Evolutionary conservation across 331 rosid genomes (phyloP).

Genomic region (Stylosanthes scabra): DNA sequence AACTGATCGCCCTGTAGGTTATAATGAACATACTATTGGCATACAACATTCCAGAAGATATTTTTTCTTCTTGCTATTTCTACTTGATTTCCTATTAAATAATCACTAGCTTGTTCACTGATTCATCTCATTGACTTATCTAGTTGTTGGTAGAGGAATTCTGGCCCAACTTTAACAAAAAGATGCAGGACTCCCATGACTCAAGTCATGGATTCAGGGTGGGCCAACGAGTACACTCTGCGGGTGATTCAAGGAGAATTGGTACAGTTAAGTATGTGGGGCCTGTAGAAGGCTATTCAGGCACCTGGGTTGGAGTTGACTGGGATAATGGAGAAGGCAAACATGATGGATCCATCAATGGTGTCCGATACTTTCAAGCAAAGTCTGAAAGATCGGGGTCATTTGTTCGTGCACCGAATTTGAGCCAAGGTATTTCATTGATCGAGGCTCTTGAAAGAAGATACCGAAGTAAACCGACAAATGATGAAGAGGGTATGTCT

Average conservation of each 20-base stretch:
- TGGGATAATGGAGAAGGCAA: slow-evolving; percentile 87
- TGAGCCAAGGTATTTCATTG: slow-evolving; percentile 70
- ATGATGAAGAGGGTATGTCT: slow-evolving; percentile 89
- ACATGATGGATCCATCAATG: slow-evolving; percentile 89
- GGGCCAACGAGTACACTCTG: slow-evolving; percentile 75
- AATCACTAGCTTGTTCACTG: slow-evolving; percentile 3
- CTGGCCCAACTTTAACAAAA: slow-evolving; percentile 38
- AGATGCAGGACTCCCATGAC: slow-evolving; percentile 56
- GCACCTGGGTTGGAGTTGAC: slow-evolving; percentile 89
- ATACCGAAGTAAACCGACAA: slow-evolving; percentile 68
- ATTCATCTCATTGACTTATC: slow-evolving; percentile 2
- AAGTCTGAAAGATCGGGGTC: slow-evolving; percentile 70
- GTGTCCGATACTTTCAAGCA: slow-evolving; percentile 72
- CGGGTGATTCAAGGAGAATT: slow-evolving; percentile 64
- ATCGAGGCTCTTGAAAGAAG: slow-evolving; percentile 79
- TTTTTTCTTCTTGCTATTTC: slow-evolving; percentile 16
- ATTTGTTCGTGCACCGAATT: slow-evolving; percentile 72
- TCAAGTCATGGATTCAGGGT: slow-evolving; percentile 51
- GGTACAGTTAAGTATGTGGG: slow-evolving; percentile 82
- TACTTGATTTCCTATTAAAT: slow-evolving; percentile 16
- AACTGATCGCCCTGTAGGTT: neutral
- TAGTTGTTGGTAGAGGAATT: slow-evolving; percentile 8
- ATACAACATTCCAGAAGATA: neutral
- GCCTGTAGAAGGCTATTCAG: slow-evolving; percentile 69
- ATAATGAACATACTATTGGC: neutral